These are phyloP conservation scores for Dichotomocladium elegans DNA, from an alignment of 371 early-diverging fungal genomes.

Conservation along the genomic window DNA sequence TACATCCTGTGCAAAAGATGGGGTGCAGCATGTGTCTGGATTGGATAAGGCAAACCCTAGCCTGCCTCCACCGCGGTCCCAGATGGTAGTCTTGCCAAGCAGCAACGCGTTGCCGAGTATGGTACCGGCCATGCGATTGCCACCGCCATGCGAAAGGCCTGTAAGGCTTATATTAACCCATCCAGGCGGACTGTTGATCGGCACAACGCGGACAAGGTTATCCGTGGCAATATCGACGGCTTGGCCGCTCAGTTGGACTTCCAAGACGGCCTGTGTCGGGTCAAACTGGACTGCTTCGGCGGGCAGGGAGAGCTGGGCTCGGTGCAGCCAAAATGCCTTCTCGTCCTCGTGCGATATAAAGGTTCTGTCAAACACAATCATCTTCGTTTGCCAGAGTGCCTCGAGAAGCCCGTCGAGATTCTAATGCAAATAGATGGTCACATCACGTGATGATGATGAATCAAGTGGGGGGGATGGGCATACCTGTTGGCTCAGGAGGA, in stretches of 20 bases:
- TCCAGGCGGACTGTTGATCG: not conserved
- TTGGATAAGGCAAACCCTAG: slow-evolving; percentile 11
- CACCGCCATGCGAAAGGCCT: slow-evolving; percentile 8
- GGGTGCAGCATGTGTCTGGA: slow-evolving; percentile 6
- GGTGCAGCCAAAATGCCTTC: slow-evolving; percentile 15
- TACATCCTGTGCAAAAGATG: no score
- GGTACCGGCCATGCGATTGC: slow-evolving; percentile 16
- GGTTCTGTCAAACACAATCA: slow-evolving; percentile 8
- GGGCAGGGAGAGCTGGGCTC: slow-evolving; percentile 6
- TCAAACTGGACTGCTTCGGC: slow-evolving; percentile 1
- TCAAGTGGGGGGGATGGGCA: not conserved
- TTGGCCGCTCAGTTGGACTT: slow-evolving; percentile 6
- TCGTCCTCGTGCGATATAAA: slow-evolving; percentile 11
- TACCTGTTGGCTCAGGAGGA: slow-evolving; percentile 26
- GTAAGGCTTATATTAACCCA: slow-evolving; percentile 19
- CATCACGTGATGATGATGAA: no score
- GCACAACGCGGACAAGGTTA: slow-evolving; percentile 6
- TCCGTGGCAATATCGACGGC: slow-evolving; percentile 2
- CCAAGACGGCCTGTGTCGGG: not conserved
- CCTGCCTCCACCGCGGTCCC: slow-evolving; percentile 27
- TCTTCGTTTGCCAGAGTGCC: slow-evolving; percentile 20
- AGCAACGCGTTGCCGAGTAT: slow-evolving; percentile 38
- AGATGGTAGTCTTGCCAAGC: slow-evolving; percentile 31
- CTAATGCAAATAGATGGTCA: not conserved
- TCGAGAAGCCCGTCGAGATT: slow-evolving; percentile 25